Percentiles rank a stretch among this genome's conserved stretches.
phyloP scores from a whole-genome alignment of 2,329 filamentous ascomycete genomes.

The Trichoderma oligosporum region DNA sequence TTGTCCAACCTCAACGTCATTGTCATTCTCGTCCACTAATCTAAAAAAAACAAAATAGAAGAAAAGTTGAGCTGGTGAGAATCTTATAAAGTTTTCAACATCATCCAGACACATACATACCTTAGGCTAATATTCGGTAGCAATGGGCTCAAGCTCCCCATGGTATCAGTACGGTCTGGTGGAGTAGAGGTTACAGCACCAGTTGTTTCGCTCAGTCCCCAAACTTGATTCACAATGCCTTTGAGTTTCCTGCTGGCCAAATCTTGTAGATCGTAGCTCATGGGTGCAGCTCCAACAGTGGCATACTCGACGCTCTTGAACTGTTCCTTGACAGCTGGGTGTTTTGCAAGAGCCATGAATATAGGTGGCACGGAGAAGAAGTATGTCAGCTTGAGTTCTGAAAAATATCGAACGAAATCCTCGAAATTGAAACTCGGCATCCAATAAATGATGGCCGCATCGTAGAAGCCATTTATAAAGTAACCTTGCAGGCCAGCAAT shows the following conservation, averaged over 20 bases:
- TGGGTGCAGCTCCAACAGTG: conserved; percentile 52
- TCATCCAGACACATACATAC: no score
- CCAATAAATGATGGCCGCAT: conserved; percentile 54
- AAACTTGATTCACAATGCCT: conserved; percentile 49
- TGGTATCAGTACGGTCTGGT: conserved; percentile 38
- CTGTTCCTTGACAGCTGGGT: conserved; percentile 51
- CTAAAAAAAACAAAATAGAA: conserved; percentile 24
- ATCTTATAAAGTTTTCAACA: no score
- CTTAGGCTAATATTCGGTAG: conserved; percentile 31
- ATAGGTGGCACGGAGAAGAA: conserved; percentile 61
- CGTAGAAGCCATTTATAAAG: conserved; percentile 39
- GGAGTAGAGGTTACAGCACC: conserved; percentile 46
- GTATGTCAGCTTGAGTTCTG: conserved; percentile 47
- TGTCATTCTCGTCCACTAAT: conserved; percentile 39
- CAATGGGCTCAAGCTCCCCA: conserved; percentile 42
- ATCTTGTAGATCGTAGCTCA: conserved; percentile 51
- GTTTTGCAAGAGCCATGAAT: conserved; percentile 56
- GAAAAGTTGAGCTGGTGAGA: no score
- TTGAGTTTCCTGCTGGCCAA: conserved; percentile 49
- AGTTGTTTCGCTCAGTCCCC: conserved; percentile 56
- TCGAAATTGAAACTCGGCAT: conserved; percentile 58
- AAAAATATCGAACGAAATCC: conserved; percentile 51
- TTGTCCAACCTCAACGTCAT: conserved; percentile 38
- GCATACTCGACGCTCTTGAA: conserved; percentile 48
- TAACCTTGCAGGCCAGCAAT: conserved; percentile 46